Conservation (phyloP, 2,329 filamentous ascomycete genomes). For the Hypoxylon sp. region DNA sequence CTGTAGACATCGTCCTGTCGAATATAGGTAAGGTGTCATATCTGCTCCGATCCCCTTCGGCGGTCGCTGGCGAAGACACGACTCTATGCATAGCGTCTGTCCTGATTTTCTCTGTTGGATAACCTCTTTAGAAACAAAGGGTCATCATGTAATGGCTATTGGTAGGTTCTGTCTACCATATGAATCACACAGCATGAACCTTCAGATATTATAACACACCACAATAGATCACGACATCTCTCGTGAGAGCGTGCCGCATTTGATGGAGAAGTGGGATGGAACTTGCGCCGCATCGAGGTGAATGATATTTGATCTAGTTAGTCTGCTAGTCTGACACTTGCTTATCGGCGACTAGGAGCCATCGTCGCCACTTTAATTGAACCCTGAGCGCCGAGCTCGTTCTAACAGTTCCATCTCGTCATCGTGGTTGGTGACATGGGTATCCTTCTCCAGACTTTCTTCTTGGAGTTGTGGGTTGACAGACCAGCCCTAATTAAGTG, state of each 20-base stretch:
- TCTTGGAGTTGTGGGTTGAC: slow-evolving; percentile 8
- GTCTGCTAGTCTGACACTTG: background rate
- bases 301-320: slow-evolving; percentile 6
- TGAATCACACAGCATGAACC: background rate
- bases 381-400: slow-evolving; percentile 4
- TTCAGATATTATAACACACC: background rate
- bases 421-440: slow-evolving; percentile 10
- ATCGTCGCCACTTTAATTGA: slow-evolving; percentile 5
- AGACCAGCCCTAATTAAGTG: slow-evolving; percentile 2
- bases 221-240: background rate
- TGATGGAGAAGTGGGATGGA: slow-evolving; percentile 4
- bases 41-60: slow-evolving; percentile 8
- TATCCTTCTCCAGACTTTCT: slow-evolving; percentile 20
- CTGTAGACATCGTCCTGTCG: slow-evolving; percentile 20
- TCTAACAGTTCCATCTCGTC: slow-evolving; percentile 6
- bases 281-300: slow-evolving; percentile 14
- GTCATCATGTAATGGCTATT: too few species aligned
- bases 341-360: slow-evolving; percentile 16
- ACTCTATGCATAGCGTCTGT: slow-evolving; percentile 23
- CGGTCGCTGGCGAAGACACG: slow-evolving; percentile 18
- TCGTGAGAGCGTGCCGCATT: background rate
- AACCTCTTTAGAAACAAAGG: too few species aligned
- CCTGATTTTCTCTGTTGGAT: too few species aligned
- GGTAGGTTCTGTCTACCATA: too few species aligned
- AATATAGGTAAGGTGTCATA: slow-evolving; percentile 23